Percentiles rank a stretch among this genome's conserved stretches.
Evolutionary conservation across 805 yeast genomes (phyloP).

Genomic region (Saturnispora quitensis): DNA sequence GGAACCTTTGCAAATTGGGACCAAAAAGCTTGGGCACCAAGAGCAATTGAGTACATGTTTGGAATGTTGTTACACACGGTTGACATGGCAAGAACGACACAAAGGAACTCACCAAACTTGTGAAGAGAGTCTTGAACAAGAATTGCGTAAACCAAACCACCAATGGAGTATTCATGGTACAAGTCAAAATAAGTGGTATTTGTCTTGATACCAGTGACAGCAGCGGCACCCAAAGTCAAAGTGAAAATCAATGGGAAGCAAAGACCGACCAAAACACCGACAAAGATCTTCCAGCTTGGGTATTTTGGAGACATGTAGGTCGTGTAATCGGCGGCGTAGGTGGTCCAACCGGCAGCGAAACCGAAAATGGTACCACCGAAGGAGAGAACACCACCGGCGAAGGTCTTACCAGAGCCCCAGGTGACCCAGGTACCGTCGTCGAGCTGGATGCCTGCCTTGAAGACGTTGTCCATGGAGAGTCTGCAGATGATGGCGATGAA

Average conservation of each 20-base stretch:
- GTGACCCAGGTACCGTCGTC: conserved; percentile 23
- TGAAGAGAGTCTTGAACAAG: conserved; percentile 73
- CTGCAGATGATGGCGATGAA: conserved; percentile 76
- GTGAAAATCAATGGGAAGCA: conserved; percentile 61
- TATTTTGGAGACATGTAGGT: conserved; percentile 71
- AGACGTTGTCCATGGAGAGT: conserved; percentile 56
- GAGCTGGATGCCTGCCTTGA: conserved; percentile 39
- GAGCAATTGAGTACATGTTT: conserved; percentile 84
- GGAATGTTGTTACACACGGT: conserved; percentile 90
- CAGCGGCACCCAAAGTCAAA: conserved; percentile 79
- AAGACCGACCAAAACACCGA: conserved; percentile 56
- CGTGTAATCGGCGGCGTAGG: conserved; percentile 88
- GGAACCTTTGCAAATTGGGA: conserved; percentile 67
- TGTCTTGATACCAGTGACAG: conserved; percentile 56
- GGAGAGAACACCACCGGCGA: conserved; percentile 69
- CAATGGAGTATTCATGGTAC: conserved; percentile 60
- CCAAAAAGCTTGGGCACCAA: conserved; percentile 82
- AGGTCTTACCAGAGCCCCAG: conserved; percentile 47
- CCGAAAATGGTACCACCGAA: conserved; percentile 82
- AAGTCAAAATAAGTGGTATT: conserved; percentile 37
- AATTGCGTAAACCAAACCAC: conserved; percentile 77
- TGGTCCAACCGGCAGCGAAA: conserved; percentile 91
- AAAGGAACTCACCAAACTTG: conserved; percentile 84
- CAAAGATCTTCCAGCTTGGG: conserved; percentile 50
- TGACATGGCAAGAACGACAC: conserved; percentile 75